These are phyloP conservation scores for Ganoderma multipileum DNA, from an alignment of 1,284 basidiomycete species.

Conservation along the genomic window DNA sequence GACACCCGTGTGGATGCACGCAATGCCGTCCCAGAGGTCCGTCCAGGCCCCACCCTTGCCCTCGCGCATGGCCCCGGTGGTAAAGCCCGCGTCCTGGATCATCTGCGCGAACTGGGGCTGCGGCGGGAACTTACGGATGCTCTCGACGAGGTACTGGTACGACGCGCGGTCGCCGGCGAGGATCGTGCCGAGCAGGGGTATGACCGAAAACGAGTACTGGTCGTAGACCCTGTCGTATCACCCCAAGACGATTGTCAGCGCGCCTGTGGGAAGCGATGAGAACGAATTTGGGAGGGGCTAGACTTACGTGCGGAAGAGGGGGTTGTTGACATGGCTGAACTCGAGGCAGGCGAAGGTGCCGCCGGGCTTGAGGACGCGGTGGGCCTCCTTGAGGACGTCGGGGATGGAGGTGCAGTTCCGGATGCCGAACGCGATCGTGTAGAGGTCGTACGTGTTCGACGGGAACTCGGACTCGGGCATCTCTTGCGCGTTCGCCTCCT, in stretches of 20 bases:
- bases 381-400: slow-evolving; percentile 87
- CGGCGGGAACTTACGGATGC: slow-evolving; percentile 93
- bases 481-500: slow-evolving; percentile 92
- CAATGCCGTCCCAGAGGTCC: slow-evolving; percentile 87
- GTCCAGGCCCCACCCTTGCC: slow-evolving; percentile 90
- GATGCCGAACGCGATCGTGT: slow-evolving; percentile 99
- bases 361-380: slow-evolving; percentile 96
- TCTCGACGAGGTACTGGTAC: slow-evolving; percentile 98
- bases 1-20: slow-evolving; percentile 85
- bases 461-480: slow-evolving; percentile 73
- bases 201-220: slow-evolving; percentile 96
- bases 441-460: slow-evolving; percentile 90
- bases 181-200: slow-evolving; percentile 94
- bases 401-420: slow-evolving; percentile 97
- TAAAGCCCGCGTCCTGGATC: slow-evolving; percentile 88
- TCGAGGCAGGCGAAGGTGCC: slow-evolving; percentile 97
- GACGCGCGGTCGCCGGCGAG: slow-evolving; percentile 95
- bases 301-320: slow-evolving; percentile 83
- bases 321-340: slow-evolving; percentile 94
- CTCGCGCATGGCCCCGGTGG: slow-evolving; percentile 72
- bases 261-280: too few species aligned
- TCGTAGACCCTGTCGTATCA: slow-evolving; percentile 79
- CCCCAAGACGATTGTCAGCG: not conserved
- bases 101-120: slow-evolving; percentile 92
- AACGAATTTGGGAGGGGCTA: slow-evolving; percentile 21